A percentile compares a stretch with the other conserved stretches of the same genome.
Conservation (phyloP, 768 basidiomycete genomes). For the Auricularia auricula-judae region DNA sequence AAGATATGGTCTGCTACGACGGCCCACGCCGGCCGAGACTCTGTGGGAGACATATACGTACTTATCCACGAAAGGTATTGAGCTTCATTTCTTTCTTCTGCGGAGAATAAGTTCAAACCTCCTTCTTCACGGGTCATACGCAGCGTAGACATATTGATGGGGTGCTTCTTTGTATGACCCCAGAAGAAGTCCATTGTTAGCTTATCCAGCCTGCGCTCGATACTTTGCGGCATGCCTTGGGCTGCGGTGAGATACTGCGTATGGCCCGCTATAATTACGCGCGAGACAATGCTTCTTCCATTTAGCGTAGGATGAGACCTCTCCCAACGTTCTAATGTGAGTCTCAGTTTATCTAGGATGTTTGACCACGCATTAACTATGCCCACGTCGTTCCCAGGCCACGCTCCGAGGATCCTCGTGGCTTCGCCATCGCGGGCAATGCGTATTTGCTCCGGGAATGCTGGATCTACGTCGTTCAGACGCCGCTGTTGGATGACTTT, state of each 20-base stretch:
- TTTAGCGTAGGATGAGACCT: slow-evolving; percentile 19
- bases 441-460: slow-evolving; percentile 12
- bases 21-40: too few species aligned
- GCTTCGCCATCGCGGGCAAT: slow-evolving; percentile 21
- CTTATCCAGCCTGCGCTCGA: slow-evolving; percentile 14
- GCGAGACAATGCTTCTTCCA: slow-evolving; percentile 15
- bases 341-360: slow-evolving; percentile 17
- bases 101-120: not conserved
- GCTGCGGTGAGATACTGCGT: slow-evolving; percentile 26
- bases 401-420: slow-evolving; percentile 22
- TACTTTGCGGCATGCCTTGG: slow-evolving; percentile 25
- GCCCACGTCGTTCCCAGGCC: slow-evolving; percentile 19
- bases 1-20: too few species aligned
- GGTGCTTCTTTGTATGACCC: slow-evolving; percentile 5
- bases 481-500: not conserved
- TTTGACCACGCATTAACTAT: slow-evolving; percentile 16
- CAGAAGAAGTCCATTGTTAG: slow-evolving; percentile 19
- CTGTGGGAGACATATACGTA: too few species aligned
- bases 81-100: not conserved
- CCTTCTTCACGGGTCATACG: not conserved
- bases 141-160: not conserved
- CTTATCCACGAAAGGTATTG: not conserved
- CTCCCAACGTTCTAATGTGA: slow-evolving; percentile 15
- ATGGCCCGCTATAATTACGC: slow-evolving; percentile 19
- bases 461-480: not conserved